These are phyloP conservation scores for Rhizomucor miehei DNA, from an alignment of 371 early-diverging fungal species.

Conservation along the genomic window DNA sequence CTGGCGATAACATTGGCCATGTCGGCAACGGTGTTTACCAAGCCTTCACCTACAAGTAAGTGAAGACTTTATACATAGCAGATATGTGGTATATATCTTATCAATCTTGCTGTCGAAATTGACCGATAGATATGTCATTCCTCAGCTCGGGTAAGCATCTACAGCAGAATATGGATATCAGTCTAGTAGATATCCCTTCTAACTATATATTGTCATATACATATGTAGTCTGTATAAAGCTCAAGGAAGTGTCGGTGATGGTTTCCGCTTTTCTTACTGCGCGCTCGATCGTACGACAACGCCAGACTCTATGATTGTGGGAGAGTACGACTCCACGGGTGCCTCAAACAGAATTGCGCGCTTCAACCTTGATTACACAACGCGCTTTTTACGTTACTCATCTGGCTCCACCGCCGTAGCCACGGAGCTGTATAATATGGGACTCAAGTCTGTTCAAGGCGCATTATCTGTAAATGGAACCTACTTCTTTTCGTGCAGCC, in stretches of 20 bases:
- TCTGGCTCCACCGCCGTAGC: slow-evolving; percentile 5
- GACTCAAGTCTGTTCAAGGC: slow-evolving; percentile 6
- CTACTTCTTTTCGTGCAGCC: slow-evolving; percentile 8
- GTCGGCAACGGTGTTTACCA: slow-evolving; percentile 6
- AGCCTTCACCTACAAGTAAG: slow-evolving; percentile 8
- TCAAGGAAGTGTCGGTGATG: slow-evolving; percentile 3
- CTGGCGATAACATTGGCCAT: slow-evolving; percentile 8
- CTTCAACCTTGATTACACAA: slow-evolving; percentile 9
- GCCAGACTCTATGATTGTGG: slow-evolving; percentile 7
- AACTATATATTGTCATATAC: too few relatives aligned
- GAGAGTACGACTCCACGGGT: slow-evolving; percentile 6
- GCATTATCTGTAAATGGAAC: slow-evolving; percentile 1
- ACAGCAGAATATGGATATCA: background rate
- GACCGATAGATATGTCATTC: slow-evolving; percentile 9
- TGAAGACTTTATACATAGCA: background rate
- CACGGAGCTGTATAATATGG: slow-evolving; percentile 3
- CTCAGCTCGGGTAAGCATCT: slow-evolving; percentile 5
- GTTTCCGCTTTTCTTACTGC: slow-evolving; percentile 8
- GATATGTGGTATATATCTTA: too few relatives aligned
- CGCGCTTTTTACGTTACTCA: slow-evolving; percentile 1
- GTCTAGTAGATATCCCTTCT: too few relatives aligned
- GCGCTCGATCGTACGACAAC: slow-evolving; percentile 11
- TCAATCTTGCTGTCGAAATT: too few relatives aligned
- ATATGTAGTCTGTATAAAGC: too few relatives aligned
- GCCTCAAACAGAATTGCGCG: slow-evolving; percentile 3